Percentiles rank a stretch among this genome's conserved stretches.
phyloP scores from a whole-genome alignment of 2,329 filamentous ascomycete species.

The Thielaviopsis ethacetica region DNA sequence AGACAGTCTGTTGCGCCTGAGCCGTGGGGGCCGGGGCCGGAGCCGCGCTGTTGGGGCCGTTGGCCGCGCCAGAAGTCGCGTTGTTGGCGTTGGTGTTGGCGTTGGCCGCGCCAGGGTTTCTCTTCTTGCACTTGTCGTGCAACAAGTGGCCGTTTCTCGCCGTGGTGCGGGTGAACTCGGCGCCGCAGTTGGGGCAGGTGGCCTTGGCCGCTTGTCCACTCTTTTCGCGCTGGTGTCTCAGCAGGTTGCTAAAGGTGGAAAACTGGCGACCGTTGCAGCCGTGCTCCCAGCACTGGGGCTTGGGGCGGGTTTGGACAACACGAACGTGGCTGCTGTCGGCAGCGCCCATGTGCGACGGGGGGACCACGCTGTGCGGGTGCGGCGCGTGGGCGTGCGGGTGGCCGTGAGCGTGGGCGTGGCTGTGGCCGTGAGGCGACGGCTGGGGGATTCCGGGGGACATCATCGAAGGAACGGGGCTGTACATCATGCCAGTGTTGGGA shows the following conservation, averaged over 20 bases:
- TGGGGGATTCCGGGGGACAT: conserved; percentile 11
- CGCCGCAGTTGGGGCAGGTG: conserved; percentile 77
- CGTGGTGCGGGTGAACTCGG: conserved; percentile 78
- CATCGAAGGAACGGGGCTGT: conserved; percentile 9
- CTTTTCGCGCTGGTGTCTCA: conserved; percentile 87
- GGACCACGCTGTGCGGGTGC: conserved; percentile 5
- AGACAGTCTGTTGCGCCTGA: not conserved
- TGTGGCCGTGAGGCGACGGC: conserved; percentile 8
- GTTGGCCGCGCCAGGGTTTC: conserved; percentile 3
- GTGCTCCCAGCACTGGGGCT: conserved; percentile 93
- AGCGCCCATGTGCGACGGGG: conserved; percentile 7
- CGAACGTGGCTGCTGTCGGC: conserved; percentile 34
- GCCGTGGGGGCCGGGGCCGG: not conserved
- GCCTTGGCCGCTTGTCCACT: conserved; percentile 82
- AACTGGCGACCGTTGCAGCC: conserved; percentile 93
- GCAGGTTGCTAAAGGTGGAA: conserved; percentile 87
- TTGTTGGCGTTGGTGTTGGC: not conserved
- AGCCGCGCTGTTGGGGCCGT: no score
- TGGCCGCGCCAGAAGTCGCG: not conserved
- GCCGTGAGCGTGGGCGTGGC: conserved; percentile 16
- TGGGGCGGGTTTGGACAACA: conserved; percentile 64
- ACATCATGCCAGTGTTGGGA: conserved; percentile 9
- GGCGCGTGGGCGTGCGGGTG: conserved; percentile 16
- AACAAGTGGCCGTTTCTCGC: conserved; percentile 73
- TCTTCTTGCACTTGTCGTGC: conserved; percentile 84